Evolutionary conservation across 805 yeast species (phyloP).

Genomic region (Saccharomycopsis javanensis): DNA sequence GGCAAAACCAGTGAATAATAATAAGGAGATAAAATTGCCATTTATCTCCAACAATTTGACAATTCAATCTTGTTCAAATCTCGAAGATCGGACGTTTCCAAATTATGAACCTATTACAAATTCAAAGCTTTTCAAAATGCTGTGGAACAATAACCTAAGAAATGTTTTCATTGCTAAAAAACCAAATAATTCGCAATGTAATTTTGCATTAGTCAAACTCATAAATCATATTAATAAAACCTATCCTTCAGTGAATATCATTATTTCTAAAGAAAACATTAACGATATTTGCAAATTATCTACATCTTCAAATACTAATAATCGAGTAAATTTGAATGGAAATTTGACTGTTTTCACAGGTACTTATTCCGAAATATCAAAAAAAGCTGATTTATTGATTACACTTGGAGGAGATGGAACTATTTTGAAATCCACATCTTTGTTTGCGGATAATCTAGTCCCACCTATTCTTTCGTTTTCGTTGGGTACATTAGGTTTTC

Average conservation of each 20-base stretch:
- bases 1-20: neutral
- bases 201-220: constrained; percentile 56
- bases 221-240: constrained; percentile 48
- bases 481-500: constrained; percentile 82
- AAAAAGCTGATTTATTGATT: constrained; percentile 69
- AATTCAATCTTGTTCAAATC: constrained; percentile 5
- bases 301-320: neutral
- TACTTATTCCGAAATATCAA: constrained; percentile 40
- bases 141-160: constrained; percentile 55
- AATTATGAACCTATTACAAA: constrained; percentile 23
- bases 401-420: constrained; percentile 98
- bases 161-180: constrained; percentile 78
- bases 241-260: constrained; percentile 66
- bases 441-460: constrained; percentile 58
- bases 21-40: neutral
- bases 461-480: constrained; percentile 90
- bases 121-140: constrained; percentile 50
- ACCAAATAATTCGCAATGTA: constrained; percentile 62
- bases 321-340: neutral
- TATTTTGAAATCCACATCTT: constrained; percentile 70
- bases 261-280: constrained; percentile 67
- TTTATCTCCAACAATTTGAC: constrained; percentile 5
- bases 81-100: constrained; percentile 14
- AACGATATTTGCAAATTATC: constrained; percentile 42
- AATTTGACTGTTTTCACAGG: constrained; percentile 38